A percentile compares a stretch with the other conserved stretches of the same genome.
Conservation (phyloP, 2,329 filamentous ascomycete genomes). For the Colletotrichum costaricense region DNA sequence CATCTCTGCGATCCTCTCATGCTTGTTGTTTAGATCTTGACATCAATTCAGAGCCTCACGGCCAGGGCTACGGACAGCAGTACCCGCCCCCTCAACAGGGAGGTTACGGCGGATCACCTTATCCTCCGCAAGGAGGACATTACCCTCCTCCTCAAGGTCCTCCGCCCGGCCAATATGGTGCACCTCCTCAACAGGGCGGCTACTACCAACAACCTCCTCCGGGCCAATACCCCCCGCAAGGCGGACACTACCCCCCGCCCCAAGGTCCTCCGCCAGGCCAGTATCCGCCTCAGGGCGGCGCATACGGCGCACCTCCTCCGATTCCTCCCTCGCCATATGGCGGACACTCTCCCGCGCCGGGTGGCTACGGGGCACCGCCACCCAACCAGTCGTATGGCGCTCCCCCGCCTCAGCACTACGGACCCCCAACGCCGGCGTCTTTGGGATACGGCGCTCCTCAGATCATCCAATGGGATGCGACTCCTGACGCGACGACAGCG, state of each 20-base stretch:
- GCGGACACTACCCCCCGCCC: constrained; percentile 47
- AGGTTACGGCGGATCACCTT: constrained; percentile 43
- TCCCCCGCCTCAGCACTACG: constrained; percentile 49
- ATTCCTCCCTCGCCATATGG: constrained; percentile 42
- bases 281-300: constrained; percentile 48
- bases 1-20: neutral
- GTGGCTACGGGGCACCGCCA: constrained; percentile 41
- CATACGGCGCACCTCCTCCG: constrained; percentile 51
- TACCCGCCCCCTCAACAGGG: constrained; percentile 45
- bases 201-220: constrained; percentile 50
- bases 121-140: constrained; percentile 44
- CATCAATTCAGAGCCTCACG: constrained; percentile 32
- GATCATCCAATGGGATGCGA: constrained; percentile 75
- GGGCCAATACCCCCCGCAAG: constrained; percentile 48
- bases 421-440: constrained; percentile 68
- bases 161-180: constrained; percentile 51
- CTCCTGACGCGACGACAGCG: constrained; percentile 75
- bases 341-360: constrained; percentile 40
- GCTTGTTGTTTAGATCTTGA: neutral
- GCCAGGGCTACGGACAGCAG: constrained; percentile 53
- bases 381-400: constrained; percentile 48
- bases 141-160: constrained; percentile 47
- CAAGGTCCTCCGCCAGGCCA: constrained; percentile 44
- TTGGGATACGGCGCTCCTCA: constrained; percentile 81
- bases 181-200: constrained; percentile 49